Percentiles rank a stretch among this genome's conserved stretches.
Conservation (phyloP, 371 early-diverging fungal species). For the Gilbertella persicaria region DNA sequence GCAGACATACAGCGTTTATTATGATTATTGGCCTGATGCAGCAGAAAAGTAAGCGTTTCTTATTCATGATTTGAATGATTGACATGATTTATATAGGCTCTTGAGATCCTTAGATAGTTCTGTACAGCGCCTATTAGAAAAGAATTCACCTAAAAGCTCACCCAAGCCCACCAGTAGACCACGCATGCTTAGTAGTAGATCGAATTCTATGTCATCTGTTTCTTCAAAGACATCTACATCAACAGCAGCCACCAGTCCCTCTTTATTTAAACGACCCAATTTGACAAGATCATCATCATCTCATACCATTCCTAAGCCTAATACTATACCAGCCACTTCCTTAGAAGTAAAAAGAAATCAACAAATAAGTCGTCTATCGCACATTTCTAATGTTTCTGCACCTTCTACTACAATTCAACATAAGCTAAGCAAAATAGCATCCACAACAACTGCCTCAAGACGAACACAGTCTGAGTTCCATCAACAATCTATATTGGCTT, state of each 20-base stretch:
- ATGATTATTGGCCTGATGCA: conserved; percentile 25
- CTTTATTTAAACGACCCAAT: background rate
- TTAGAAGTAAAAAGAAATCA: background rate
- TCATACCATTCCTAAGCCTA: background rate
- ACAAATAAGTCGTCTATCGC: conserved; percentile 4
- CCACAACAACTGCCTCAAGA: background rate
- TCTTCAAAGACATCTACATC: background rate
- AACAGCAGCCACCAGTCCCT: background rate
- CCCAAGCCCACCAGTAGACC: background rate
- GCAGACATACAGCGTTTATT: conserved; percentile 30
- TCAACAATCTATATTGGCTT: conserved; percentile 6
- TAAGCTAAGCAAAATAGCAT: background rate
- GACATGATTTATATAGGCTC: conserved; percentile 1
- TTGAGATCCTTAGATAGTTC: conserved; percentile 3
- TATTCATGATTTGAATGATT: background rate
- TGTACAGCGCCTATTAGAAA: conserved; percentile 7
- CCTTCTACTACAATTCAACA: conserved; percentile 1
- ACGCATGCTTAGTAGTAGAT: background rate
- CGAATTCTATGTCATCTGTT: background rate
- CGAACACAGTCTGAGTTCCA: conserved; percentile 15
- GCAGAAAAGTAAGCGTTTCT: conserved; percentile 30
- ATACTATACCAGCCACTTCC: background rate
- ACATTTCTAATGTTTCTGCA: conserved; percentile 9
- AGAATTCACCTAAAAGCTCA: background rate
- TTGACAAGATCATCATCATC: background rate